Evolutionary conservation across 31 red algal species (phyloP), one percentile per base, ranked within the genome.

Genomic region (Endocladia muricata): DNA sequence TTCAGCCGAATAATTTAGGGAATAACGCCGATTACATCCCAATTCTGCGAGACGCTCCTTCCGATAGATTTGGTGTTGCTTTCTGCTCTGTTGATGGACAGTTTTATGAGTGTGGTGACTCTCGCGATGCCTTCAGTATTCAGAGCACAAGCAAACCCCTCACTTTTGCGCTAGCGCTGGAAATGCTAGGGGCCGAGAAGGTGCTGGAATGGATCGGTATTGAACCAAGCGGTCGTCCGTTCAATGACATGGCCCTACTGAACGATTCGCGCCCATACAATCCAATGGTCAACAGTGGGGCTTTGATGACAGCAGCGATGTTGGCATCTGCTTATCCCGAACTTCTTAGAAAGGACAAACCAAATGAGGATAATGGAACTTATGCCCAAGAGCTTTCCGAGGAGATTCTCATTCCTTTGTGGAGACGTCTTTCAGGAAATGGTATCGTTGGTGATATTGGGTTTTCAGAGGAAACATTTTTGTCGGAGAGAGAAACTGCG

Each of bases 251-350:
- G 43, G 60, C 72, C 34, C 63, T 87, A 2, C 74, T 87, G 36
- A 40, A 28, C 28, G 83, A 87, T 47, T 36, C 51, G 9, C 73
- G 83, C 29, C 83, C 83, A 2, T 87, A 44, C 41, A 87, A 87
- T n/a, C 73, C 83, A 3, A 87, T 87, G 83, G 60, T 87, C 2
- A 87, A 87, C 73, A 77, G 60, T 51, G 83, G 83, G 21, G 83
- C 83, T 2, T 30, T 87, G 25, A 87, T 87, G 83, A 87, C 73
- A 9, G 47, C 73, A 4, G 83, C 73, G 8, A 35, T 78, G 26
- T 38, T 87, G 31, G 83, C 83, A 28, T 42, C 83, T 33, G 83
- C 57, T 3, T 48, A 69, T 43, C 83, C 73, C 21, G 52, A 87
- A 30, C 55, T 78, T 13, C 41, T 41, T 3, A 43, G 37, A 2